Evolutionary conservation across 73 alveolate genomes (phyloP).

Genomic region (Symbiodinium natans): DNA sequence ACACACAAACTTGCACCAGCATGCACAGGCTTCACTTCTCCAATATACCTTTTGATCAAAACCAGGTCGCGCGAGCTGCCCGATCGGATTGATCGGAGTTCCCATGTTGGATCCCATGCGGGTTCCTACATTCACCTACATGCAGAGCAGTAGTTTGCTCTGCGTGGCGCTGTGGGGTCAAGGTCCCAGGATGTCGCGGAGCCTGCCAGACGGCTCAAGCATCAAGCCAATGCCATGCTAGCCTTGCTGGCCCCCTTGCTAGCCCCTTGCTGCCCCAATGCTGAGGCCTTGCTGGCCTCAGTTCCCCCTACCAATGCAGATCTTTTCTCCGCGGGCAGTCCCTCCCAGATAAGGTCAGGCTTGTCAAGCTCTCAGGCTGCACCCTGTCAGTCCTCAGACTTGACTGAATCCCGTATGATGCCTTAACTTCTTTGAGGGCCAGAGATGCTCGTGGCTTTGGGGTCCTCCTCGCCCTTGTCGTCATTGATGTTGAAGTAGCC

Average conservation of each 20-base stretch:
- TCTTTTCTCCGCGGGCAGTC: not conserved
- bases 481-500: conserved; percentile 96
- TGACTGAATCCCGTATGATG: not conserved
- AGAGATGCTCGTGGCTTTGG: too few species aligned
- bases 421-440: too few species aligned
- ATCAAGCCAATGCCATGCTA: not conserved
- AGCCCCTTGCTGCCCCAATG: too few species aligned
- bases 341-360: not conserved
- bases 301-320: not conserved
- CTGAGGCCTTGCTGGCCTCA: not conserved
- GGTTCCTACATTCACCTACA: not conserved
- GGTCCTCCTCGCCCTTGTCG: conserved; percentile 95
- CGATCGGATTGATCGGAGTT: not conserved
- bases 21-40: too few species aligned
- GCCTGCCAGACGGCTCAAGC: too few species aligned
- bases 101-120: not conserved
- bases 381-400: not conserved
- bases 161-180: not conserved
- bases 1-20: too few species aligned
- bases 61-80: not conserved
- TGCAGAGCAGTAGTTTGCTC: not conserved
- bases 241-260: not conserved
- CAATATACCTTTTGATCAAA: not conserved
- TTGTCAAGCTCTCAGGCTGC: not conserved
- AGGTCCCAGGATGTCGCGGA: too few species aligned